Percentiles rank a stretch among this genome's conserved stretches.
Conservation (phyloP, 2,329 filamentous ascomycete genomes). For the Fusarium dimerum region DNA sequence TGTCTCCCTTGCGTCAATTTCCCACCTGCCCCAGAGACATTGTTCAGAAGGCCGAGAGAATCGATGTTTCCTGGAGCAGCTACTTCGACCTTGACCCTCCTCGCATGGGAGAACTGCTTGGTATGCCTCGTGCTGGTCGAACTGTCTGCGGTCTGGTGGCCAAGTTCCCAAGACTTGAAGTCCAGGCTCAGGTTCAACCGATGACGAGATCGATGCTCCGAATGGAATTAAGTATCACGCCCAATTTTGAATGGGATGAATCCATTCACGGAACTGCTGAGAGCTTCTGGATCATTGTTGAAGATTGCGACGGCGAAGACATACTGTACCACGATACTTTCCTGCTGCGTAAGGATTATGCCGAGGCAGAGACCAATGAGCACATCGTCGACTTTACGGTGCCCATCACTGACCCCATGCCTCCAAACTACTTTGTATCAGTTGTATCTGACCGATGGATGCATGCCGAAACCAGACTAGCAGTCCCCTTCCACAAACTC, state of each 20-base stretch:
- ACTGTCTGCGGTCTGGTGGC: conserved; percentile 83
- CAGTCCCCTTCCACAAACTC: conserved; percentile 92
- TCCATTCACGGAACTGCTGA: conserved; percentile 83
- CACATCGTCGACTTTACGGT: conserved; percentile 96
- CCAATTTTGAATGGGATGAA: conserved; percentile 96
- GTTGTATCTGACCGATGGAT: conserved; percentile 97
- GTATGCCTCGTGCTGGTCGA: conserved; percentile 84
- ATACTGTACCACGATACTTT: conserved; percentile 96
- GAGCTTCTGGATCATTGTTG: conserved; percentile 95
- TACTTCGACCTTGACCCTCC: conserved; percentile 97
- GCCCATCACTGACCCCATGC: conserved; percentile 95
- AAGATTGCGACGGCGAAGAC: conserved; percentile 96
- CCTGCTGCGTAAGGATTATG: conserved; percentile 86
- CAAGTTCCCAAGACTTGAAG: conserved; percentile 90
- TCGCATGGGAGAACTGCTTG: conserved; percentile 91
- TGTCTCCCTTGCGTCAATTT: conserved; percentile 94
- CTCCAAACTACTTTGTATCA: conserved; percentile 97
- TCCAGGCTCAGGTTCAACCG: conserved; percentile 92
- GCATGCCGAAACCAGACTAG: conserved; percentile 91
- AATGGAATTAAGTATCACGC: conserved; percentile 86
- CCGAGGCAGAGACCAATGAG: conserved; percentile 81
- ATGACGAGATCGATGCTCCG: conserved; percentile 92
- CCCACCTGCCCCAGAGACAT: conserved; percentile 80
- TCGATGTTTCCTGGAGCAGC: conserved; percentile 88
- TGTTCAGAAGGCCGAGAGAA: conserved; percentile 87